Evolutionary conservation across 768 basidiomycete species (phyloP).

Genomic region (Phylloporus sp.): DNA sequence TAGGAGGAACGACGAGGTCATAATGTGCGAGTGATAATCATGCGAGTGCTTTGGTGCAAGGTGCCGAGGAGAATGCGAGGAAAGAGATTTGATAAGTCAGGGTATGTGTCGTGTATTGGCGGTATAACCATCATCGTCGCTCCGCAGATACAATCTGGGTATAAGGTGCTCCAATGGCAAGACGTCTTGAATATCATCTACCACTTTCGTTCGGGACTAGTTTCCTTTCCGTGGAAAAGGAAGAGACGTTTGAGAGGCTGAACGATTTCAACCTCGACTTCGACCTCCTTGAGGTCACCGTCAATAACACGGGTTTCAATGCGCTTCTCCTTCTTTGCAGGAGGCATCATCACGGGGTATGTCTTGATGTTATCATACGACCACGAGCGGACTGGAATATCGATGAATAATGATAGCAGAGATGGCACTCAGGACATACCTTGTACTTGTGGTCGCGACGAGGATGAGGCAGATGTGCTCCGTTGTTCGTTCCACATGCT

Average conservation of each 20-base stretch:
- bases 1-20: slow-evolving; percentile 29
- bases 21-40: slow-evolving; percentile 27
- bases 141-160: slow-evolving; percentile 28
- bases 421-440: slow-evolving; percentile 36
- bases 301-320: slow-evolving; percentile 46
- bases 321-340: slow-evolving; percentile 51
- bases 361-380: slow-evolving; percentile 71
- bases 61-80: slow-evolving; percentile 22
- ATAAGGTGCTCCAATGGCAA: slow-evolving; percentile 19
- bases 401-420: slow-evolving; percentile 7
- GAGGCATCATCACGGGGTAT: slow-evolving; percentile 53
- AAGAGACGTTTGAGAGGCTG: slow-evolving; percentile 63
- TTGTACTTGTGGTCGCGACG: slow-evolving; percentile 45
- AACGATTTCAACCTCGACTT: slow-evolving; percentile 51
- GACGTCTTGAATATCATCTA: slow-evolving; percentile 16
- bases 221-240: slow-evolving; percentile 54
- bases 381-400: slow-evolving; percentile 60
- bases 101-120: slow-evolving; percentile 32
- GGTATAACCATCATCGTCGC: slow-evolving; percentile 31
- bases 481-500: slow-evolving; percentile 29
- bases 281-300: slow-evolving; percentile 50
- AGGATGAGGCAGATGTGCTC: slow-evolving; percentile 19
- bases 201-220: slow-evolving; percentile 25
- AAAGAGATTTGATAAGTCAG: slow-evolving; percentile 31
- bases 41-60: slow-evolving; percentile 23